Conservation (phyloP, 148 eudicot species). For the Diospyros kaki region DNA sequence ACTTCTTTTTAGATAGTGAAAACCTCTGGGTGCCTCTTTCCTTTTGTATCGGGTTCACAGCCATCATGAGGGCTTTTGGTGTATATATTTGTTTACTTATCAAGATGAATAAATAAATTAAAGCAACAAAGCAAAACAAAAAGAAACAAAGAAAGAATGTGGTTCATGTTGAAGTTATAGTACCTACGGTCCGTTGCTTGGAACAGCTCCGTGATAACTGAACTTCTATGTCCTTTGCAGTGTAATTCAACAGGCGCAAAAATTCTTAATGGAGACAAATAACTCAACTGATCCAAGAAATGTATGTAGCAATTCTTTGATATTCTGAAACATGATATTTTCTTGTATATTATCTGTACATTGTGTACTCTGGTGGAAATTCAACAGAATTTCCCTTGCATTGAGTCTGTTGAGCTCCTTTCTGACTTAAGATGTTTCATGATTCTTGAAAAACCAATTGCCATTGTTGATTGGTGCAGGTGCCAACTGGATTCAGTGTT, state of each 20-base stretch:
- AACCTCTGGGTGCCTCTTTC: too few relatives aligned
- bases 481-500: not conserved
- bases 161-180: not conserved
- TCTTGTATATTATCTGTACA: not conserved
- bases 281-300: constrained; percentile 64
- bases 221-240: constrained; percentile 41
- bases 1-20: too few relatives aligned
- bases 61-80: too few relatives aligned
- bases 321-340: not conserved
- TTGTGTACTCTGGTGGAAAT: not conserved
- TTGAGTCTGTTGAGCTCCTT: not conserved
- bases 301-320: constrained; percentile 49
- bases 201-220: not conserved
- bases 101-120: too few relatives aligned
- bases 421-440: not conserved
- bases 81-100: too few relatives aligned
- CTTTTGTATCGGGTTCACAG: too few relatives aligned
- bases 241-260: constrained; percentile 76
- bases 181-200: constrained; percentile 3
- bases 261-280: constrained; percentile 59
- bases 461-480: constrained; percentile 2
- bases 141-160: not conserved
- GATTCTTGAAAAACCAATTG: not conserved
- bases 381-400: not conserved
- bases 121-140: too few relatives aligned